Base-by-base conservation (phyloP, 2,329 filamentous ascomycete species). In the Hypoxylon sp. region DNA sequence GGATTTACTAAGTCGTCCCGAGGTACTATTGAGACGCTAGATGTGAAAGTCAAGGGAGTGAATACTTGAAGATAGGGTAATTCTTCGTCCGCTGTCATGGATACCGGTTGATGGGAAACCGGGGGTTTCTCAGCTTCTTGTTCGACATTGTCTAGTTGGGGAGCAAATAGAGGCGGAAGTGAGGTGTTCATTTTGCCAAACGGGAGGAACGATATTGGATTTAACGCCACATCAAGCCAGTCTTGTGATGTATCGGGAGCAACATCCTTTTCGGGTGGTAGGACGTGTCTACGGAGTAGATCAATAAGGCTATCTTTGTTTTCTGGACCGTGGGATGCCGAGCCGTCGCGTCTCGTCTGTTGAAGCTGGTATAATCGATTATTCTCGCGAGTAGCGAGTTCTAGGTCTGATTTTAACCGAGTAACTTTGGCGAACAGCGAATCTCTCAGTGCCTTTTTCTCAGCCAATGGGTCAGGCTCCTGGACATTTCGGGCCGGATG, bases 31-130 rank as follows among this genome's bases (percentile, higher is more conserved):
- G 81, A 78, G 12, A 88, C 80, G 0, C 78, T 82, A 0, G 88
- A 89, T 0, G 82, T 82, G 61, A 91, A 88, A 0, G 81, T 81
- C 12, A 96, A 83, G 0, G 90, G 87, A 0, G 87, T 91, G 71
- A 96, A 93, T 7, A 90, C 82, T 46, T 90, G 86, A 0, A 94
- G 82, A 68, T 90, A 93, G 0, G 90, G 87, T 2, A 91, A 78
- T 51, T 91, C 87, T 64, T 93, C 87, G 0, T 84, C 80, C 1
- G 90, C 82, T 0, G 85, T 83, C 78, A 93, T 82, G 0, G 82
- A 82, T 1, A 88, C 73, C 0, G 90, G 92, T 53, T 87, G 84
- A 72, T 94, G 91, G 1, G 90, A 91, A 6, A 84, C 79, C 0
- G 85, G 75, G 1, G 81, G 76, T 4, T 79, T 73, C 2, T 80